Evolutionary conservation across 441 rosid genomes (phyloP).

Genomic region (Pelargonium myrrhifolium): DNA sequence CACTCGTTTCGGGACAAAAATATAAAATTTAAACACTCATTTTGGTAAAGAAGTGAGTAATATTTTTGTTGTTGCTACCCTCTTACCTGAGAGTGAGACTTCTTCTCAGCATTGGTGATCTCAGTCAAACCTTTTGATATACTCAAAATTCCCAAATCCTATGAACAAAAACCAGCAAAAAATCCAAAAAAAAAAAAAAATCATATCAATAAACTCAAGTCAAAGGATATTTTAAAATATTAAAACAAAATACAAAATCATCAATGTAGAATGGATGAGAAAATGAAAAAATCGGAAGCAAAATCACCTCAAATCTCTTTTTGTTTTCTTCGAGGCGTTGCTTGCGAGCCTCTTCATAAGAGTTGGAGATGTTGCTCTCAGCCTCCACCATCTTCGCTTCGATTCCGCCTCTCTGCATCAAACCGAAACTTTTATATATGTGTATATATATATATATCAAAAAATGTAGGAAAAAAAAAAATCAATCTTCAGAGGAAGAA

Average conservation of each 20-base stretch:
- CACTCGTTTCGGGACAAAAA: too few species aligned
- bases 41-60: too few species aligned
- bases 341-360: constrained; percentile 45
- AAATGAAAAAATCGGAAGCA: neutral
- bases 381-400: neutral
- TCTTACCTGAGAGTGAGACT: constrained; percentile 2
- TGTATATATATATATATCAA: too few species aligned
- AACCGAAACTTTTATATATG: neutral
- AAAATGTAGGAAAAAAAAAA: too few species aligned
- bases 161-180: constrained; percentile 1
- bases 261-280: neutral
- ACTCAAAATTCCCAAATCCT: constrained; percentile 44
- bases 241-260: neutral
- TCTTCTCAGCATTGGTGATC: constrained; percentile 20
- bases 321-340: constrained; percentile 42
- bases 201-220: neutral
- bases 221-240: neutral
- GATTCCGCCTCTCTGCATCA: neutral
- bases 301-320: constrained; percentile 35
- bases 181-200: neutral
- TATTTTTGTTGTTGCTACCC: too few species aligned
- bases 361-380: constrained; percentile 2
- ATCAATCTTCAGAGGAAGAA: too few species aligned
- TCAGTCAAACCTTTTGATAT: constrained; percentile 23
- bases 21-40: too few species aligned